Evolutionary conservation across 208 protist genomes (phyloP), one percentile per base, ranked within the genome.

Genomic region (Leishmania aethiopica): DNA sequence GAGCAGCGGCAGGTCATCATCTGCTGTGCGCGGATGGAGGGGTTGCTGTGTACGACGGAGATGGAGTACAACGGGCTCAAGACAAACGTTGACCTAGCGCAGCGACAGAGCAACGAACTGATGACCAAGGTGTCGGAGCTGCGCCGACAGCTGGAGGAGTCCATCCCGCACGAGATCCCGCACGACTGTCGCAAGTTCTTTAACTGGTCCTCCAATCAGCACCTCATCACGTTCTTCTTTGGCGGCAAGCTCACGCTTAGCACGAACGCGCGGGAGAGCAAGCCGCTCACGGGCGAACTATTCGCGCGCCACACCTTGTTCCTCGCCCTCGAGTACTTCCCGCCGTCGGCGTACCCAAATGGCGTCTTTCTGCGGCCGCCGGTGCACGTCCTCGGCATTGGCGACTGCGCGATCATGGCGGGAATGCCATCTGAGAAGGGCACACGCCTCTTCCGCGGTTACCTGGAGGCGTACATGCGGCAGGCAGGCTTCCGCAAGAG

Each of bases 51-150:
- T 84, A 98, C 95, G 22, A 97, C 96, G 3, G 95, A 98, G 82
- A 98, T 98, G 96, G 95, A 98, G 84, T 98, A 97, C 90, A 98
- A 98, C 82, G 96, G 96, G 28, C 88, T 98, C 17, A 96, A 96
- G 69, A 97, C 94, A 32, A 96, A 98, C 82, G 93, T 97, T 15
- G 89, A 96, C 28, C 81, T 97, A n/a, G 95, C 95, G 15, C 77
- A 92, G 67, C 57, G 75, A 69, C 94, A 98, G 83, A 95, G 93
- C 86, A 94, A 93, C 76, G 91, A 95, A 77, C 81, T 98, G 32
- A 90, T 92, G 84, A 84, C 70, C 22, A 93, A 97, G 81, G 90
- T 97, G 25, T 87, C 86, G 60, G 84, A 91, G 42, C 80, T 94
- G 59, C 86, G 94, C 51, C 84, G 86, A 69, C 84, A 90, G 73